Conservation (phyloP, 192 early-diverging fungal genomes). For the Coemansia sp. region DNA sequence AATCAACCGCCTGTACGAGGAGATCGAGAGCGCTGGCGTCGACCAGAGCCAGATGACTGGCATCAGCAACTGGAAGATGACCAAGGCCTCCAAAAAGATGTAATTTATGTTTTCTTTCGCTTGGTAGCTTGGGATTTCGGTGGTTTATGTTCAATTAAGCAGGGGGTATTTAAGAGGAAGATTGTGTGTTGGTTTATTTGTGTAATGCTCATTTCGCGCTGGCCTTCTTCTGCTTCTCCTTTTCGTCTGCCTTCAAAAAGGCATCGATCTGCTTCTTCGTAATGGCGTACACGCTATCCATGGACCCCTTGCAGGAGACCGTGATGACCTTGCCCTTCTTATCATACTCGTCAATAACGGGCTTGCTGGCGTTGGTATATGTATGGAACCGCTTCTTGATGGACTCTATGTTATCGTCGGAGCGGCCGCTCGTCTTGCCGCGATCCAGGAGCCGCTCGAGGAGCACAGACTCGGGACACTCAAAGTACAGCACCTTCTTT, state of each 20-base stretch:
- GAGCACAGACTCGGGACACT: slow-evolving; percentile 94
- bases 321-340: slow-evolving; percentile 79
- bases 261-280: slow-evolving; percentile 53
- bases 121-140: neutral
- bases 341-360: slow-evolving; percentile 84
- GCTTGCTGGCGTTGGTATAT: slow-evolving; percentile 85
- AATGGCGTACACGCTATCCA: slow-evolving; percentile 69
- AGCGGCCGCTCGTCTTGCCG: slow-evolving; percentile 90
- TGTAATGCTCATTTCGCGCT: neutral
- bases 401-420: slow-evolving; percentile 94
- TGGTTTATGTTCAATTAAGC: too few relatives aligned
- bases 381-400: slow-evolving; percentile 94
- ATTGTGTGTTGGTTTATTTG: too few relatives aligned
- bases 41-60: slow-evolving; percentile 50
- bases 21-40: slow-evolving; percentile 40
- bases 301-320: slow-evolving; percentile 65
- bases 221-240: neutral
- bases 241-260: slow-evolving; percentile 39
- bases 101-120: neutral
- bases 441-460: slow-evolving; percentile 87
- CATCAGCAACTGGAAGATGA: slow-evolving; percentile 45
- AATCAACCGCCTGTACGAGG: slow-evolving; percentile 66
- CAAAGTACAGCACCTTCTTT: slow-evolving; percentile 87
- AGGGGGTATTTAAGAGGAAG: too few relatives aligned
- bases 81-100: slow-evolving; percentile 24